phyloP scores from a whole-genome alignment of 1,284 basidiomycete species.

The Tylopilus orsonianus region DNA sequence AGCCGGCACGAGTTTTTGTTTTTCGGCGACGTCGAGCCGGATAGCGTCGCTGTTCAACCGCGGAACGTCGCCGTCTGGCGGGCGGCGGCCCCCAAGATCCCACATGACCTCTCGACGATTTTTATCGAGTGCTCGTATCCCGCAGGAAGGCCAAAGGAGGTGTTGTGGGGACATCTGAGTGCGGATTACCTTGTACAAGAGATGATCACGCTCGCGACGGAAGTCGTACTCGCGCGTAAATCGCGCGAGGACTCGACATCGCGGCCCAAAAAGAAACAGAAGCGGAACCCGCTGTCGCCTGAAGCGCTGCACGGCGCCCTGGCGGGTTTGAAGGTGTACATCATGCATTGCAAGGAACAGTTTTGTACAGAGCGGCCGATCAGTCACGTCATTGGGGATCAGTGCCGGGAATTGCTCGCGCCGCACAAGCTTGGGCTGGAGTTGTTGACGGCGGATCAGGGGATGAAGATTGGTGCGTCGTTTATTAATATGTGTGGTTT shows the following conservation, averaged over 20 bases:
- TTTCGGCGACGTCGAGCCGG: constrained; percentile 83
- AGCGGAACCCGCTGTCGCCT: constrained; percentile 36
- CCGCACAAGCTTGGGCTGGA: constrained; percentile 59
- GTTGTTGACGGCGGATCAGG: constrained; percentile 66
- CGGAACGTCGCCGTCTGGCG: constrained; percentile 68
- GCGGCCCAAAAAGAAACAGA: constrained; percentile 50
- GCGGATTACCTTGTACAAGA: constrained; percentile 72
- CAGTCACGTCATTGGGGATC: constrained; percentile 57
- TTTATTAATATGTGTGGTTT: too few relatives aligned
- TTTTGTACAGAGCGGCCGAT: constrained; percentile 48
- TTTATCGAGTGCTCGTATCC: constrained; percentile 88
- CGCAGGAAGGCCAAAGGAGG: constrained; percentile 55
- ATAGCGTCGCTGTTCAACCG: constrained; percentile 58
- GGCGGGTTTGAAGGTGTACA: constrained; percentile 59
- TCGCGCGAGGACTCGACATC: constrained; percentile 1
- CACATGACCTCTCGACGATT: constrained; percentile 57
- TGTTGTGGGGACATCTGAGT: constrained; percentile 75
- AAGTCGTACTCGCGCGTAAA: constrained; percentile 54
- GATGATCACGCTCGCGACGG: constrained; percentile 59
- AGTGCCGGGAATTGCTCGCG: constrained; percentile 58
- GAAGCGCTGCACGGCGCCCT: constrained; percentile 52
- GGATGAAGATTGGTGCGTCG: constrained; percentile 69
- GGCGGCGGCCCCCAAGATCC: constrained; percentile 67
- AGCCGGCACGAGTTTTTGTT: constrained; percentile 69
- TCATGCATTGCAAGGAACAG: constrained; percentile 82